Base-by-base conservation (phyloP, 306 rosid species). In the Fagus crenata region DNA sequence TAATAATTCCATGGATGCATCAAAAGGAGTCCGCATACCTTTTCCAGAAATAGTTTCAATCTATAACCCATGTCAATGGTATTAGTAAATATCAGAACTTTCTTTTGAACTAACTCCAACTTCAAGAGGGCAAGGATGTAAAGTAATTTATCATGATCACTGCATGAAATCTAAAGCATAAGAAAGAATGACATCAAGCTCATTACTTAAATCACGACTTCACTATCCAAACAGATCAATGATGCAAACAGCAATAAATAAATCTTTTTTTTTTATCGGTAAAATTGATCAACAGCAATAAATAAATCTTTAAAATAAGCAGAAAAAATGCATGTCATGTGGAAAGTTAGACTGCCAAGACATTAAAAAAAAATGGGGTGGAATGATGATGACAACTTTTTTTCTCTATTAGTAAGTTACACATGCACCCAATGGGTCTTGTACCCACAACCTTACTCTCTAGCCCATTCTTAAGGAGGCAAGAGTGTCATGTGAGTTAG, bases 71-170 rank as follows among this genome's bases (percentile, higher is more conserved):
- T 88, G 85, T 95, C 97, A 74, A 92, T 95, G 69, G 80, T 82
- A 77, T 91, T 95, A 32, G 97, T 89, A 84, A 95, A 95, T 83
- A 95, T 86, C 59, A 95, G 81, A 87, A 90, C 93, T 80, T 88
- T 95, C 84, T 91, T 95, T 82, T 92, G 99, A 75, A 95, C 93
- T 86, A 95, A 70, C 85, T 81, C 97, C 88, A 92, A 83, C 91
- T 92, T 95, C 88, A 95, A 81, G 83, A 95, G 87, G 75, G 96
- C 82, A 84, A 92, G 93, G 80, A 82, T 78, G 83, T 90, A 82
- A 49, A 91, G 96, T 80, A 92, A 84, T 85, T 95, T 95, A 84
- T 95, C 97, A 56, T 79, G 83, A 36, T 72, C 82, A 77, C 84
- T 53, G 77, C 97, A 92, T 46, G 88, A 87, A 69, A 95, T 92